Base-by-base conservation (phyloP, 257 asterid genomes). In the Solanum virginianum region DNA sequence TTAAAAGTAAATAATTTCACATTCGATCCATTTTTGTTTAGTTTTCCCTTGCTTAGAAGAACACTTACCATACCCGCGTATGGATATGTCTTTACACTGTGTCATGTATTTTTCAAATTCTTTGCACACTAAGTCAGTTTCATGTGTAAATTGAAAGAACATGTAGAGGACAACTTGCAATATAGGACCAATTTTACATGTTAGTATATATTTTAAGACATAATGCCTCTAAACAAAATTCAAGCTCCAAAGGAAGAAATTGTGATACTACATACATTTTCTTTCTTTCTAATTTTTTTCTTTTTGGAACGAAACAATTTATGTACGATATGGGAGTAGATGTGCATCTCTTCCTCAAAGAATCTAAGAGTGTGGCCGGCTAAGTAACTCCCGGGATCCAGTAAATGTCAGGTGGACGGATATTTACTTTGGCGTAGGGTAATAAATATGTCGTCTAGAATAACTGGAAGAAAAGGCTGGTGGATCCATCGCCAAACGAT, bases 401-500 rank as follows among this genome's bases (percentile, higher is more conserved):
- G 17, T 15, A 77, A 77, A 5, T 26, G 22, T 17, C 45, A 77
- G 43, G 82, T 26, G 82, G 65, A 77, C 63, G 16, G 47, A 49
- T 79, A 79, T 79, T 79, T 79, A 53, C 82, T 51, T 54, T 53
- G 82, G 65, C 6, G 80, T 18, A 70, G 80, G 54, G 10, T 39
- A 18, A 70, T 79, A 36, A 10, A n/a, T 10, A 53, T 15, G 22
- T 75, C 6, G 65, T 55, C 87, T 87, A 90, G 82, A 91, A 90
- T 83, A 91, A 26, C 86, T 88, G 94, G 87, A 88, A 87, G 88
- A 86, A 74, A 72, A 91, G 91, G 72, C 87, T 90, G 32, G 94
- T 90, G 5, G 94, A 91, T 84, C 94, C 94, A 39, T 91, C 94
- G 9, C 89, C 91, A 69, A 86, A 91, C 2, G 94, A 88, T 86